Percentiles rank a stretch among this genome's conserved stretches.
Evolutionary conservation across 164 flowering plant genomes (phyloP).

Genomic region (Annona cherimola): DNA sequence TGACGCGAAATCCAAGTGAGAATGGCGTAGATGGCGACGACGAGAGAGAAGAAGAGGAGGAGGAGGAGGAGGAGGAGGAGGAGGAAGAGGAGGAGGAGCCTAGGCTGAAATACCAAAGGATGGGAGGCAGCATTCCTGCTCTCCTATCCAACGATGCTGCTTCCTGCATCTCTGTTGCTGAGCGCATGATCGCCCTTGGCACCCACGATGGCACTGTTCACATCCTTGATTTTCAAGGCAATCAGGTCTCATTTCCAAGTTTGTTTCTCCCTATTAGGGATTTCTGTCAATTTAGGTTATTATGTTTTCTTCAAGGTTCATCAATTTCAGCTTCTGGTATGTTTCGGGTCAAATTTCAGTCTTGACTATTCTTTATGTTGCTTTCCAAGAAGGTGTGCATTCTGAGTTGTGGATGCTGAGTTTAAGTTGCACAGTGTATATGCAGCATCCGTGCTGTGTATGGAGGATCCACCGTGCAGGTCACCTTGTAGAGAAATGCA

Average conservation of each 20-base stretch:
- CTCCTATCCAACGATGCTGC: conserved; percentile 73
- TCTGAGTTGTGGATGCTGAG: not conserved
- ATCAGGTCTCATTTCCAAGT: conserved; percentile 45
- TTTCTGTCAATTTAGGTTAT: not conserved
- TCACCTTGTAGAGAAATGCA: not conserved
- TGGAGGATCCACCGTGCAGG: not conserved
- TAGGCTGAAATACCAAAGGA: conserved; percentile 91
- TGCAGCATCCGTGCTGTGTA: not conserved
- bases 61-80: conserved; percentile 52
- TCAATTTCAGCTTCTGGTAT: not conserved
- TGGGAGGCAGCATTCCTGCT: conserved; percentile 89
- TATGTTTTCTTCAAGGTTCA: not conserved
- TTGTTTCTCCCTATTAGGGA: not conserved
- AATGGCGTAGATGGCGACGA: conserved; percentile 90
- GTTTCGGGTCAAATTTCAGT: not conserved
- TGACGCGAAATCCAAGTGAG: conserved; percentile 33
- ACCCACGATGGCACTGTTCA: conserved; percentile 82
- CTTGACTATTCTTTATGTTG: not conserved
- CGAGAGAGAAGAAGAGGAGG: conserved; percentile 56
- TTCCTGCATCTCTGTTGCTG: conserved; percentile 83
- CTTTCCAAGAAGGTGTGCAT: not conserved
- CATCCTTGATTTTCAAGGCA: conserved; percentile 93
- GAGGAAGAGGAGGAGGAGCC: conserved; percentile 97
- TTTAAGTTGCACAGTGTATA: not conserved
- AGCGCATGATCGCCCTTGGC: conserved; percentile 98